phyloP scores from a whole-genome alignment of 208 protist species.

The Leishmania turanica region DNA sequence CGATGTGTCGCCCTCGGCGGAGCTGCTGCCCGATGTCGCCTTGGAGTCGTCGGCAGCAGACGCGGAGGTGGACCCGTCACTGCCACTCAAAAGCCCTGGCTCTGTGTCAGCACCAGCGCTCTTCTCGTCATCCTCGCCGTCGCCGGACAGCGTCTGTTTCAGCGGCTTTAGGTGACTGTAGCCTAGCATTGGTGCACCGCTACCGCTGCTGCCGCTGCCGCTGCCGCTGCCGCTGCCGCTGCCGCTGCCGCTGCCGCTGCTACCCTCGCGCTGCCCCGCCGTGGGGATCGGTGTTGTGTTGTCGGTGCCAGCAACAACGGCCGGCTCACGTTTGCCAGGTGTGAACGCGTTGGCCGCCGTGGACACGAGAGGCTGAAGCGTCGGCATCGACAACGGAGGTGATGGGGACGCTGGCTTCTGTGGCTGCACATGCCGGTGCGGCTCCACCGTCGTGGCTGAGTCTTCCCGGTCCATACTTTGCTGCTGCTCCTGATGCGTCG shows the following conservation, averaged over 20 bases:
- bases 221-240: constrained; percentile 18
- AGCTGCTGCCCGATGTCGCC: not conserved
- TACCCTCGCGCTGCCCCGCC: not conserved
- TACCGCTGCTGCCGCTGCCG: constrained; percentile 16
- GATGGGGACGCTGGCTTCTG: not conserved
- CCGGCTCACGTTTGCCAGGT: constrained; percentile 1
- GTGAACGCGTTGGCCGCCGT: constrained; percentile 1
- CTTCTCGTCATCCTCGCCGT: not conserved
- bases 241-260: constrained; percentile 12
- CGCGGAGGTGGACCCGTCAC: not conserved
- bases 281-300: not conserved
- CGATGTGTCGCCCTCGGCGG: not conserved
- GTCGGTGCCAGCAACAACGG: not conserved
- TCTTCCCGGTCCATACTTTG: not conserved
- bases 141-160: not conserved
- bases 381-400: not conserved
- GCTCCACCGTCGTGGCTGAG: constrained; percentile 18
- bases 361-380: not conserved
- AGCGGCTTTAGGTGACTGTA: constrained; percentile 33
- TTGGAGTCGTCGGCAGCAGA: not conserved
- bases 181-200: constrained; percentile 27
- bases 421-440: not conserved
- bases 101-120: not conserved
- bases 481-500: not conserved
- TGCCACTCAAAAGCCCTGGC: not conserved